phyloP scores from a whole-genome alignment of 2,329 filamentous ascomycete genomes.

The Aspergillus fijiensis region DNA sequence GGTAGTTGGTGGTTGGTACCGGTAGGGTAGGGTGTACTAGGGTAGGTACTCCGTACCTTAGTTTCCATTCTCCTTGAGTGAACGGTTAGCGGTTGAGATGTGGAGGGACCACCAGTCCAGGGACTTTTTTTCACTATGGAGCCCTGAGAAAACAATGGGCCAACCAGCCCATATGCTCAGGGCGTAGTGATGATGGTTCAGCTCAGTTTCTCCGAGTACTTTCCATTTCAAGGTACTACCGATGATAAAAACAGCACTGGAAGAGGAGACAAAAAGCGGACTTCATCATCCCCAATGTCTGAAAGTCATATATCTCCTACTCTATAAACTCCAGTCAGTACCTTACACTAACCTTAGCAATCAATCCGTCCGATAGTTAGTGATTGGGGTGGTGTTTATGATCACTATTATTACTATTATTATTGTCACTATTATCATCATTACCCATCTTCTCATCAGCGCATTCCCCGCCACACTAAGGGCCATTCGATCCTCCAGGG shows the following conservation, averaged over 20 bases:
- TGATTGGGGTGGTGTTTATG: neutral
- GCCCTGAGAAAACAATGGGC: conserved; percentile 1
- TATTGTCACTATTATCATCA: neutral
- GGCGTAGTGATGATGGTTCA: neutral
- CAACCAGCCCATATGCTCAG: conserved; percentile 13
- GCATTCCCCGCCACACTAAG: conserved; percentile 22
- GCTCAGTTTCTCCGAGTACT: neutral
- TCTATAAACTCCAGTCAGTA: neutral
- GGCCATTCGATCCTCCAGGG: conserved; percentile 10
- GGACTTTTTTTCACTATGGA: conserved; percentile 6
- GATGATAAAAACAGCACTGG: neutral
- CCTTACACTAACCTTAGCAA: neutral
- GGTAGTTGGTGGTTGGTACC: neutral
- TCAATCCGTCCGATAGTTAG: neutral
- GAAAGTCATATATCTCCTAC: neutral
- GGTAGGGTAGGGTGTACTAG: neutral
- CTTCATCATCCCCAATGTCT: neutral
- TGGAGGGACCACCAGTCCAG: conserved; percentile 15
- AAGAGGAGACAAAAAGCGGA: neutral
- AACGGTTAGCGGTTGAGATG: conserved; percentile 18
- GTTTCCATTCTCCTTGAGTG: conserved; percentile 13
- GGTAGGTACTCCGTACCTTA: neutral
- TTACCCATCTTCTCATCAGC: conserved; percentile 3
- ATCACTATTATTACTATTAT: neutral
- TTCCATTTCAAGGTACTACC: neutral